Conservation (phyloP, 2,329 filamentous ascomycete species). For the Xylogone sp. region DNA sequence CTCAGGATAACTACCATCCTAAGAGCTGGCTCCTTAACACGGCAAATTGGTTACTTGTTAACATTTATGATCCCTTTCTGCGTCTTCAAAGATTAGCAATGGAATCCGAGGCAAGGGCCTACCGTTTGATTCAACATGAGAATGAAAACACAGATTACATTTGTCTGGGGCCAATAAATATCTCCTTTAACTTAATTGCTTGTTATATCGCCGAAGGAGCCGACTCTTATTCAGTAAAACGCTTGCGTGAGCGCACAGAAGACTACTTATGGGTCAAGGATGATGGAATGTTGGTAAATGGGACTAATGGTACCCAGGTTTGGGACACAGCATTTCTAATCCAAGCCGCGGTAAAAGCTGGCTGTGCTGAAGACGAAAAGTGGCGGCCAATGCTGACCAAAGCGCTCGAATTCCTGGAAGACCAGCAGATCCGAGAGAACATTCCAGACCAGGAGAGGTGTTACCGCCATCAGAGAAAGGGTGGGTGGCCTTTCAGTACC, state of each 20-base stretch:
- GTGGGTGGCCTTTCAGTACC: constrained; percentile 95
- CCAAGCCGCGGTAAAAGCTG: constrained; percentile 75
- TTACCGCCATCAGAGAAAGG: constrained; percentile 88
- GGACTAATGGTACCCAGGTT: constrained; percentile 95
- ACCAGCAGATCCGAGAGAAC: constrained; percentile 86
- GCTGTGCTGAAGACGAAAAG: constrained; percentile 69
- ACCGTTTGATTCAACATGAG: constrained; percentile 82
- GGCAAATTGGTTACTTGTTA: constrained; percentile 73
- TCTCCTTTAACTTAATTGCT: constrained; percentile 79
- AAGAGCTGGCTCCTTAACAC: constrained; percentile 81
- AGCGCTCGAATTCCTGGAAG: constrained; percentile 80
- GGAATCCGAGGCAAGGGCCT: constrained; percentile 75
- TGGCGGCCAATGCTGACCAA: constrained; percentile 82
- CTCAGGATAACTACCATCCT: constrained; percentile 85
- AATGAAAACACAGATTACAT: constrained; percentile 89
- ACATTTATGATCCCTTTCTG: constrained; percentile 76
- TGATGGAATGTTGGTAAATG: constrained; percentile 92
- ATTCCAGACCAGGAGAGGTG: constrained; percentile 71
- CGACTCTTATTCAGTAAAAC: constrained; percentile 64
- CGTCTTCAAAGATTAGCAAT: constrained; percentile 62
- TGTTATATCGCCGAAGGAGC: constrained; percentile 85
- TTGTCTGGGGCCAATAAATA: constrained; percentile 83
- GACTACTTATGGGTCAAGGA: constrained; percentile 90
- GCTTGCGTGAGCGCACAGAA: constrained; percentile 75
- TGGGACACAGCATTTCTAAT: constrained; percentile 95